phyloP scores from a whole-genome alignment of 345 rosid species.

The Triadica sebifera region DNA sequence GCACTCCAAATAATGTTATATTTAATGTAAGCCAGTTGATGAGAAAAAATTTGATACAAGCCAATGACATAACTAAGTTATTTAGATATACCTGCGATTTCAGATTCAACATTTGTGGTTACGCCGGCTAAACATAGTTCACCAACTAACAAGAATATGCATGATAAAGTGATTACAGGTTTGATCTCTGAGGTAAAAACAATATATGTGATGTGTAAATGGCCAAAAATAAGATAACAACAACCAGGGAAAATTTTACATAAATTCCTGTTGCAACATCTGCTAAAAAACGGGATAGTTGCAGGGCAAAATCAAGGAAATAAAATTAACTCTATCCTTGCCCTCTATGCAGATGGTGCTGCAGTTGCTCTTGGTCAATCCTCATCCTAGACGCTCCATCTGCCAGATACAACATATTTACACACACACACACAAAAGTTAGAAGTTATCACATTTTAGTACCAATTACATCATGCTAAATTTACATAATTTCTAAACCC shows the following conservation, averaged over 20 bases:
- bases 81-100: neutral
- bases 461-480: neutral
- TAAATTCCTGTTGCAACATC: neutral
- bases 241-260: slow-evolving; percentile 3
- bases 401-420: slow-evolving; percentile 24
- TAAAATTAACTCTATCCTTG: neutral
- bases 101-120: neutral
- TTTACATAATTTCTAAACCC: neutral
- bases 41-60: too few relatives aligned
- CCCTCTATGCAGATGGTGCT: slow-evolving; percentile 10
- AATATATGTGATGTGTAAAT: slow-evolving; percentile 13
- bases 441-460: neutral
- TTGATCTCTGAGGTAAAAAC: slow-evolving; percentile 1
- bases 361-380: slow-evolving; percentile 17
- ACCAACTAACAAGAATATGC: neutral
- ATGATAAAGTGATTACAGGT: neutral
- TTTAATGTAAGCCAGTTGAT: too few relatives aligned
- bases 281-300: neutral
- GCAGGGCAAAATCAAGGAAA: slow-evolving; percentile 3
- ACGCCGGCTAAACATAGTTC: neutral
- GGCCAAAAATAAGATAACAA: slow-evolving; percentile 5
- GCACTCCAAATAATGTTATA: too few relatives aligned
- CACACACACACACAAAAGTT: too few relatives aligned
- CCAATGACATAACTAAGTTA: neutral
- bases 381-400: slow-evolving; percentile 92